Evolutionary conservation across 495 filamentous ascomycete species (phyloP).

Genomic region (Penicillium subrubescens): DNA sequence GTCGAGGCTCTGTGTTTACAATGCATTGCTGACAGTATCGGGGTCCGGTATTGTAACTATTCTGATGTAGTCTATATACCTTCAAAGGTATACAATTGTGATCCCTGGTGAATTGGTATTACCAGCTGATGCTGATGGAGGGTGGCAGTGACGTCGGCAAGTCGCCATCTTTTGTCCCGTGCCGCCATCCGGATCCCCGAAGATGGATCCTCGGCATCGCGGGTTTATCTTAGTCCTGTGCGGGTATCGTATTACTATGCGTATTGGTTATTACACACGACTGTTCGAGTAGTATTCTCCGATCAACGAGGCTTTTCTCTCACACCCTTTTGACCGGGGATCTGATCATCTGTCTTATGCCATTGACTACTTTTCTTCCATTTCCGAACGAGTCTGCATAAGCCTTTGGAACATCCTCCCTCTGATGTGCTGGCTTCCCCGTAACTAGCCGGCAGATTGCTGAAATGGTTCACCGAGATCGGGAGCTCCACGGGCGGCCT

Average conservation of each 20-base stretch:
- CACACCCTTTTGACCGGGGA: background rate
- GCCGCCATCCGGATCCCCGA: conserved; percentile 25
- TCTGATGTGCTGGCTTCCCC: conserved; percentile 1
- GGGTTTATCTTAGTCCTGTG: background rate
- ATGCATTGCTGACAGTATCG: background rate
- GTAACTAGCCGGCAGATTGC: conserved; percentile 18
- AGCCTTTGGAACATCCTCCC: background rate
- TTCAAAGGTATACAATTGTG: background rate
- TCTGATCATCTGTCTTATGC: background rate
- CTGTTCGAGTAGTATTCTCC: background rate
- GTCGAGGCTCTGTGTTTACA: too few species aligned
- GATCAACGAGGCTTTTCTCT: background rate
- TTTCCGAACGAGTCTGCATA: background rate
- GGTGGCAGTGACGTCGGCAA: conserved; percentile 44
- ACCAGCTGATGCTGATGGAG: conserved; percentile 15
- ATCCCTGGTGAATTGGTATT: background rate
- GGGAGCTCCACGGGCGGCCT: conserved; percentile 18
- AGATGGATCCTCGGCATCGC: conserved; percentile 22
- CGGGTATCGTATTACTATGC: background rate
- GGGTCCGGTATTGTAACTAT: background rate
- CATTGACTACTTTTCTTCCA: background rate
- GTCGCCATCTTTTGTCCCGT: conserved; percentile 29
- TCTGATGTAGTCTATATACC: background rate
- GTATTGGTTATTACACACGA: background rate
- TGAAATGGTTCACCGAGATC: conserved; percentile 33